Evolutionary conservation across 129 eudicot genomes (phyloP).

Genomic region (Pseudognaphalium luteoalbum): DNA sequence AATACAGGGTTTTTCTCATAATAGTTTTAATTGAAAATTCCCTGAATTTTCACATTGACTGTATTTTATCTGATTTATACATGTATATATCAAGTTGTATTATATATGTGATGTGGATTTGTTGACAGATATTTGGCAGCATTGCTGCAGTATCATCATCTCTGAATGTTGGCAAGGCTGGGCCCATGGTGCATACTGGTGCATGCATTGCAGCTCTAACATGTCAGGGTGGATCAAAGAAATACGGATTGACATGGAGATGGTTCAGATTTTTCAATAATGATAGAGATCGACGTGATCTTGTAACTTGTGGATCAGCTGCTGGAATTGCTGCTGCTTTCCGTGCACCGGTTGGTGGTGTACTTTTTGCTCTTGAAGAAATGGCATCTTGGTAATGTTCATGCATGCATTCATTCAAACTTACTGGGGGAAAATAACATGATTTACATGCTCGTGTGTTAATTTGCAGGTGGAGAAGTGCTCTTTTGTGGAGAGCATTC

Average conservation of each 20-base stretch:
- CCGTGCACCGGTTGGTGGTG: constrained; percentile 97
- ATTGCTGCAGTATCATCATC: constrained; percentile 86
- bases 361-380: constrained; percentile 92
- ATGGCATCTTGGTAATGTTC: constrained; percentile 92
- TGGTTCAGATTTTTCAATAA: constrained; percentile 83
- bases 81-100: constrained; percentile 4
- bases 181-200: constrained; percentile 89
- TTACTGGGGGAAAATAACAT: background rate
- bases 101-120: constrained; percentile 22
- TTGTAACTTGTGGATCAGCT: constrained; percentile 91
- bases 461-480: constrained; percentile 93
- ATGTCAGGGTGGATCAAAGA: constrained; percentile 89
- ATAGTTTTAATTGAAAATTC: background rate
- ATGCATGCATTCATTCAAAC: background rate
- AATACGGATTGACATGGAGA: constrained; percentile 68
- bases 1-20: background rate
- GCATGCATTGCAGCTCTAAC: constrained; percentile 83
- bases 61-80: background rate
- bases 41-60: background rate
- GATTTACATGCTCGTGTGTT: background rate
- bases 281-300: constrained; percentile 88
- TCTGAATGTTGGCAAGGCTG: constrained; percentile 90
- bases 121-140: constrained; percentile 80
- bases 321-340: constrained; percentile 98
- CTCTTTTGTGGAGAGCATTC: constrained; percentile 95